Evolutionary conservation across 1,284 basidiomycete species (phyloP).

Genomic region (Boletellus deceptivus): DNA sequence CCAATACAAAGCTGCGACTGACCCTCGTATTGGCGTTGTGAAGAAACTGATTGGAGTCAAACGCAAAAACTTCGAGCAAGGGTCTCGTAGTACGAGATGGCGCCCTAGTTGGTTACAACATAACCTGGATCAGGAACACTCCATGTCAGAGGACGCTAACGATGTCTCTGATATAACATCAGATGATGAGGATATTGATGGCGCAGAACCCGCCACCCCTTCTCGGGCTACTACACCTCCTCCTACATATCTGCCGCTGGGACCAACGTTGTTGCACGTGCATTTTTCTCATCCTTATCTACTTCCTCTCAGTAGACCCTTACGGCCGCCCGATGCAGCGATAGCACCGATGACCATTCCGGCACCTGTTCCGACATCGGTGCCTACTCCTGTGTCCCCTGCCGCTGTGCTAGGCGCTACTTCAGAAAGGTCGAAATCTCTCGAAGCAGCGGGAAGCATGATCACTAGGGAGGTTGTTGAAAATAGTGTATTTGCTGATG

Average conservation of each 20-base stretch:
- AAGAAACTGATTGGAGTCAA: slow-evolving; percentile 64
- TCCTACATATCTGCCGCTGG: slow-evolving; percentile 65
- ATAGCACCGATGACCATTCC: slow-evolving; percentile 42
- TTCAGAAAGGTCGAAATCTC: slow-evolving; percentile 58
- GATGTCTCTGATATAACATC: slow-evolving; percentile 37
- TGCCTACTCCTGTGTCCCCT: slow-evolving; percentile 76
- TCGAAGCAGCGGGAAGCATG: slow-evolving; percentile 62
- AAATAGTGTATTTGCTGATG: slow-evolving; percentile 62
- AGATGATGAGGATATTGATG: slow-evolving; percentile 38
- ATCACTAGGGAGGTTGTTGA: slow-evolving; percentile 66
- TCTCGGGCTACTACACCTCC: slow-evolving; percentile 66
- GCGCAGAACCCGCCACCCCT: slow-evolving; percentile 30
- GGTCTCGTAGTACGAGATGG: slow-evolving; percentile 28
- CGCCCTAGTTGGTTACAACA: slow-evolving; percentile 40
- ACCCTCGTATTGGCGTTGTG: slow-evolving; percentile 65
- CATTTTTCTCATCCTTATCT: slow-evolving; percentile 62
- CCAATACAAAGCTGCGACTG: slow-evolving; percentile 57
- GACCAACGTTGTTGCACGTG: slow-evolving; percentile 61
- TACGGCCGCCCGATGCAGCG: slow-evolving; percentile 54
- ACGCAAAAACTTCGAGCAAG: slow-evolving; percentile 45
- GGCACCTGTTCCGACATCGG: slow-evolving; percentile 48
- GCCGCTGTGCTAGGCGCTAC: slow-evolving; percentile 60
- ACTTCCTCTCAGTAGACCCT: slow-evolving; percentile 54
- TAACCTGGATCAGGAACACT: slow-evolving; percentile 36
- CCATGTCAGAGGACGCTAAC: slow-evolving; percentile 20